Evolutionary conservation across 139 green algal species (phyloP).

Genomic region (Volvox reticuliferus): DNA sequence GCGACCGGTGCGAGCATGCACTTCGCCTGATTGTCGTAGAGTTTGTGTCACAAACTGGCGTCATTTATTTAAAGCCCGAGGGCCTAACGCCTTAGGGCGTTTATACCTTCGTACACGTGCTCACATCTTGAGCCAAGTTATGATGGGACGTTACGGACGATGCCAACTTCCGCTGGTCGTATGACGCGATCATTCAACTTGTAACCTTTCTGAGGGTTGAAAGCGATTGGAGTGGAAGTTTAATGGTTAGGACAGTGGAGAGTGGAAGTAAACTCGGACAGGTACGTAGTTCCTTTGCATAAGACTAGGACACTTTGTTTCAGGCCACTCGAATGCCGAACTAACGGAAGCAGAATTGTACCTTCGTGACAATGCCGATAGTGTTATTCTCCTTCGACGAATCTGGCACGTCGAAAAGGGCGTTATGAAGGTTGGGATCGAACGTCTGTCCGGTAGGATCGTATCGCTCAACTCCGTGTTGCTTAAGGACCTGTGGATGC

Average conservation of each 20-base stretch:
- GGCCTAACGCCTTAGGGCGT: neutral
- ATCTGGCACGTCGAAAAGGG: constrained; percentile 92
- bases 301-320: no score
- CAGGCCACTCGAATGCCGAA: neutral
- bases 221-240: neutral
- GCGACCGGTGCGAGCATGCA: neutral
- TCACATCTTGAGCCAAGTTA: constrained; percentile 40
- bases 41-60: neutral
- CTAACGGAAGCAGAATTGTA: constrained; percentile 12
- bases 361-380: constrained; percentile 88
- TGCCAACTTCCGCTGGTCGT: constrained; percentile 89
- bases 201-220: constrained; percentile 83
- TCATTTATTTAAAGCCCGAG: neutral
- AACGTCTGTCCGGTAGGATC: constrained; percentile 87
- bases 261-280: no score
- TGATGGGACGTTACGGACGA: constrained; percentile 59
- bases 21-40: neutral
- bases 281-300: no score
- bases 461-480: constrained; percentile 82
- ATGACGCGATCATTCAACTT: constrained; percentile 86
- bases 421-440: constrained; percentile 96
- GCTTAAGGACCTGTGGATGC: constrained; percentile 75
- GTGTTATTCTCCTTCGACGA: constrained; percentile 81
- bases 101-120: constrained; percentile 20
- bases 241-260: neutral